Base-by-base conservation (phyloP, 495 filamentous ascomycete species). In the Thermochaetoides thermophila region DNA sequence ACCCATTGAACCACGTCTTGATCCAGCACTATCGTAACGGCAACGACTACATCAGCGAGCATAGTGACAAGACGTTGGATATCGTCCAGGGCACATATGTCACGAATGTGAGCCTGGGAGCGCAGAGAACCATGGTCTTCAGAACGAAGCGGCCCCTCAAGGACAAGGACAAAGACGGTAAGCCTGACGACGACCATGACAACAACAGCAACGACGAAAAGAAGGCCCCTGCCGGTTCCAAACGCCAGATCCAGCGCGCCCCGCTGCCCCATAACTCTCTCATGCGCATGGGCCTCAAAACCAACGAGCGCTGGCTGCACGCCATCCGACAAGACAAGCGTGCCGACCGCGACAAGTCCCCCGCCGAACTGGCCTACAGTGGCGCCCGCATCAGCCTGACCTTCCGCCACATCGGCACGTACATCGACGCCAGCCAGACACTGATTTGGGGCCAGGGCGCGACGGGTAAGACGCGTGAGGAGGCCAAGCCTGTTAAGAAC, bases 11-110 rank as follows among this genome's bases (percentile, higher is more conserved):
- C 49, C 89, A 97, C 47, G 84, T 79, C 7, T 64, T 97, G 10
- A 87, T 96, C 21, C 89, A 97, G 49, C 70, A 86, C 26, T 97
- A 97, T 47, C 85, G 89, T 7, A 66, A 71, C 43, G 86, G 91
- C 13, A 68, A 76, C n/a, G 89, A 97, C 52, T 79, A 81, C 43
- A 99, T 99, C 39, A 92, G 84, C 7, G 91, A 99, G 48, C 89
- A 99, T 51, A 84, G 80, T 18, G 89, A 99, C 48, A 99, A 99
- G 58, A 94, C 87, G 0, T 57, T 99, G 5, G 89, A 99, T 43
- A 91, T 99, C 33, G 76, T 71, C 21, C 74, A 68, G 26, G 76
- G 69, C 9, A 85, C 75, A 9, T 81, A 59, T 35, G 92, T 99
- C 39, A 84, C 84, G 34, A 96, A 96, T 49, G 75, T 95, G 29